Percentiles rank a stretch among this genome's conserved stretches.
These are phyloP conservation scores for Scleromitrula shiraiana DNA, from an alignment of 2,329 filamentous ascomycete genomes.

Conservation along the genomic window DNA sequence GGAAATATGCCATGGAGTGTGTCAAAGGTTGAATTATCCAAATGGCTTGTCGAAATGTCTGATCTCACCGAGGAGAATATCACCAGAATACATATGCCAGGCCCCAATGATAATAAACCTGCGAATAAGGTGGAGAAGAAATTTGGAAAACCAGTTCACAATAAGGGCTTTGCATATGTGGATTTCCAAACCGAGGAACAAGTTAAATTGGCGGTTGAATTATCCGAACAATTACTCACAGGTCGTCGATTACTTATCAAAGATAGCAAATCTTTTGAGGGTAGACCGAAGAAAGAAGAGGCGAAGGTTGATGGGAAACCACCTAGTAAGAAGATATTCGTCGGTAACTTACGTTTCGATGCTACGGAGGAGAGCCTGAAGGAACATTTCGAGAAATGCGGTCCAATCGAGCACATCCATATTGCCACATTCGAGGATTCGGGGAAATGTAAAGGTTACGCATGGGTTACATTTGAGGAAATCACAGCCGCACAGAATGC, in stretches of 20 bases:
- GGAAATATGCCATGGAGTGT: slow-evolving; percentile 86
- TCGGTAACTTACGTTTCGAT: slow-evolving; percentile 82
- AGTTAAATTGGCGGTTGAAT: slow-evolving; percentile 67
- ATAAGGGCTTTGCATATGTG: slow-evolving; percentile 94
- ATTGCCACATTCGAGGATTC: slow-evolving; percentile 93
- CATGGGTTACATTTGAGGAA: slow-evolving; percentile 86
- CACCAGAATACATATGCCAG: slow-evolving; percentile 58
- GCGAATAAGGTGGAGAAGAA: slow-evolving; percentile 28
- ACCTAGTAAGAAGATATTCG: slow-evolving; percentile 74
- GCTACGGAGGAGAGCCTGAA: slow-evolving; percentile 72
- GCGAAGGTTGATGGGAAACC: slow-evolving; percentile 42
- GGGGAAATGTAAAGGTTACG: slow-evolving; percentile 96
- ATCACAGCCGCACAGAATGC: slow-evolving; percentile 66
- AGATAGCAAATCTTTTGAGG: slow-evolving; percentile 81
- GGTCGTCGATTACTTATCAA: slow-evolving; percentile 87
- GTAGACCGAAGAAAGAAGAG: slow-evolving; percentile 62
- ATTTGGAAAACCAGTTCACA: slow-evolving; percentile 35
- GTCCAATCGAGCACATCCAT: slow-evolving; percentile 73
- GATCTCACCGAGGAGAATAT: slow-evolving; percentile 64
- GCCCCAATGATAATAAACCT: slow-evolving; percentile 37
- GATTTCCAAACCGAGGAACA: slow-evolving; percentile 66
- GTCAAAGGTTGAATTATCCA: slow-evolving; percentile 65
- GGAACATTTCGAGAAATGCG: slow-evolving; percentile 78
- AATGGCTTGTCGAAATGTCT: slow-evolving; percentile 69
- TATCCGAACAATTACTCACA: slow-evolving; percentile 75